phyloP scores from a whole-genome alignment of 352 stramenopile species.

The Phytophthora pisi region DNA sequence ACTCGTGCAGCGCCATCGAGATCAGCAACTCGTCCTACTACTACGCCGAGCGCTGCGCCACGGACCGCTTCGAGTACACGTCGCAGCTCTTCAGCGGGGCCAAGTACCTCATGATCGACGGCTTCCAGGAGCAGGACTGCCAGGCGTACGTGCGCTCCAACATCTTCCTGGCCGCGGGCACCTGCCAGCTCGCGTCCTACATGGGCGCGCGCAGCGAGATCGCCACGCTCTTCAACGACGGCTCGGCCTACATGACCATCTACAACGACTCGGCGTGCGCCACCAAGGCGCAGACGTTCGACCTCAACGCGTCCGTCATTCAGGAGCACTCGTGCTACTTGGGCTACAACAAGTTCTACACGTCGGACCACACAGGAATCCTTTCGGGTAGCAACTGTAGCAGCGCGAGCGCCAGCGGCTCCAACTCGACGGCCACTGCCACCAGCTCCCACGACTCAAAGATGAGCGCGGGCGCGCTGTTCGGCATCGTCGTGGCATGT shows the following conservation, averaged over 20 bases:
- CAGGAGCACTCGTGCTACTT: slow-evolving; percentile 30
- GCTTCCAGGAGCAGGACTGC: slow-evolving; percentile 29
- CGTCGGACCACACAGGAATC: slow-evolving; percentile 30
- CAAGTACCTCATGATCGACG: slow-evolving; percentile 50
- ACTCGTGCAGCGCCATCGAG: slow-evolving; percentile 34
- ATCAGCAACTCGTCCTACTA: slow-evolving; percentile 48
- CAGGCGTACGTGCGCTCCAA: slow-evolving; percentile 35
- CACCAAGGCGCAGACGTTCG: slow-evolving; percentile 33
- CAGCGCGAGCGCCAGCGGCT: slow-evolving; percentile 13
- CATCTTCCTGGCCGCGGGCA: slow-evolving; percentile 40
- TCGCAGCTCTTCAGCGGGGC: slow-evolving; percentile 38
- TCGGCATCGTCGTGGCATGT: slow-evolving; percentile 40
- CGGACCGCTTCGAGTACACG: slow-evolving; percentile 38
- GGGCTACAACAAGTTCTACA: slow-evolving; percentile 48
- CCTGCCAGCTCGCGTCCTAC: slow-evolving; percentile 45
- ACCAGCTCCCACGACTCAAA: slow-evolving; percentile 21
- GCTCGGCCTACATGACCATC: slow-evolving; percentile 46
- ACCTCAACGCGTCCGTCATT: slow-evolving; percentile 32
- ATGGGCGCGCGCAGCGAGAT: slow-evolving; percentile 39
- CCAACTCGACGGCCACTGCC: slow-evolving; percentile 5
- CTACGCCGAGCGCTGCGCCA: slow-evolving; percentile 37
- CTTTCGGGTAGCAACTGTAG: not conserved
- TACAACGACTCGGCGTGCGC: slow-evolving; percentile 47
- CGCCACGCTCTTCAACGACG: slow-evolving; percentile 40
- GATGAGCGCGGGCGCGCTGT: slow-evolving; percentile 27